Evolutionary conservation across 306 rosid species (phyloP).

Genomic region (Trifolium pratense): DNA sequence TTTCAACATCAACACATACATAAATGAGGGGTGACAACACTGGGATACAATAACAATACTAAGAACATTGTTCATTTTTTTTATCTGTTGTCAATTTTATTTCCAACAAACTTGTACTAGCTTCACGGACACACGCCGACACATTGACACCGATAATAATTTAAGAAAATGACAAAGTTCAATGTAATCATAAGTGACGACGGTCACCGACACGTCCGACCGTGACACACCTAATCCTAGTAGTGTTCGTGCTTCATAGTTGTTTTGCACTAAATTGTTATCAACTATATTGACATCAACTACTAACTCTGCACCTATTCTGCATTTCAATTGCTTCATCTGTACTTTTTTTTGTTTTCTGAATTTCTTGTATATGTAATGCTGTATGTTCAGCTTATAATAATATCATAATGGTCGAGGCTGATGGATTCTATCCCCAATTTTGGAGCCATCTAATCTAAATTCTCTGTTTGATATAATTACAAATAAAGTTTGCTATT

Average conservation of each 20-base stretch:
- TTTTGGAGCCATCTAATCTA: not conserved
- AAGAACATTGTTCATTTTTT: not conserved
- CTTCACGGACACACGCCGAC: too few species aligned
- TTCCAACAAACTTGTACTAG: too few species aligned
- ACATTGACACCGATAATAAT: too few species aligned
- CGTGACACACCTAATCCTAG: too few species aligned
- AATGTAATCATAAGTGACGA: too few species aligned
- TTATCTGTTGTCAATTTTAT: not conserved
- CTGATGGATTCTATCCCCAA: not conserved
- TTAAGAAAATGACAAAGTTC: too few species aligned
- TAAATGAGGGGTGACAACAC: too few species aligned
- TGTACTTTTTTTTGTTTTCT: not conserved
- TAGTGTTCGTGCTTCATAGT: too few species aligned
- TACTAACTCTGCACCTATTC: constrained; percentile 1
- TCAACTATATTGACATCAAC: not conserved
- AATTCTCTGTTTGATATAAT: not conserved
- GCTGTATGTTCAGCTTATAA: not conserved
- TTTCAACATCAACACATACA: too few species aligned
- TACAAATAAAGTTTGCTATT: constrained; percentile 1
- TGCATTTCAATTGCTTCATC: constrained; percentile 9
- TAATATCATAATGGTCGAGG: not conserved
- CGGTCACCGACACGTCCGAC: too few species aligned
- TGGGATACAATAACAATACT: not conserved
- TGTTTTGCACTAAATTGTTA: too few species aligned
- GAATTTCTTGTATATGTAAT: not conserved